phyloP scores from a whole-genome alignment of 768 basidiomycete species.

The Solioccasus polychromus region DNA sequence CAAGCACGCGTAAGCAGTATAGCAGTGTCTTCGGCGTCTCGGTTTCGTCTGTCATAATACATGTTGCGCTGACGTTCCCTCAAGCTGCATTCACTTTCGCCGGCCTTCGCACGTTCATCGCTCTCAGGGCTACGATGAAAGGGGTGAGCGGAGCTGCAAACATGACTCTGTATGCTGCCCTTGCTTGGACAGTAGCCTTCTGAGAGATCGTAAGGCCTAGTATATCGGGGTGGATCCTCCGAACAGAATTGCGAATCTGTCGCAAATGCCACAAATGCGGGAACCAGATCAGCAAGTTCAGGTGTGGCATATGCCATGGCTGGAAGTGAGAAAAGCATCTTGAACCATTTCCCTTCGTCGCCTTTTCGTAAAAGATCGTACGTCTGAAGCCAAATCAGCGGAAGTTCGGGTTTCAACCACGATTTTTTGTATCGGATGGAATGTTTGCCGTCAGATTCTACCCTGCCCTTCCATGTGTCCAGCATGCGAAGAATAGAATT shows the following conservation, averaged over 20 bases:
- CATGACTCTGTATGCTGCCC: not conserved
- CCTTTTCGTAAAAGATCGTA: constrained; percentile 27
- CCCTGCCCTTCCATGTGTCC: constrained; percentile 4
- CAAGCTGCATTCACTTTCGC: constrained; percentile 1
- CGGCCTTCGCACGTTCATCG: not conserved
- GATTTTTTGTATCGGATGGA: constrained; percentile 25
- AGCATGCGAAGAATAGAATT: constrained; percentile 3
- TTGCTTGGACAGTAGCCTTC: constrained; percentile 7
- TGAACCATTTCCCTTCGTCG: constrained; percentile 10
- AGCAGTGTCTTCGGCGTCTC: constrained; percentile 4
- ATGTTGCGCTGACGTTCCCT: constrained; percentile 4
- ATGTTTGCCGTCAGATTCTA: not conserved
- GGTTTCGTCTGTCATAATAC: constrained; percentile 6
- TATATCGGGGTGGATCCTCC: constrained; percentile 16
- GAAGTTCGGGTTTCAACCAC: constrained; percentile 26
- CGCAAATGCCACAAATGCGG: constrained; percentile 33
- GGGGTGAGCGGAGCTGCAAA: not conserved
- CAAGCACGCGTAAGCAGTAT: constrained; percentile 8
- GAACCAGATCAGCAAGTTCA: constrained; percentile 13
- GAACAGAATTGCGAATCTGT: constrained; percentile 5
- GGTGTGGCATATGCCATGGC: constrained; percentile 30
- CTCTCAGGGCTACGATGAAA: constrained; percentile 18
- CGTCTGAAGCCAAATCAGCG: constrained; percentile 24
- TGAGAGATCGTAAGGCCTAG: constrained; percentile 9
- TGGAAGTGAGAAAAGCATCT: constrained; percentile 32